A percentile compares a stretch with the other conserved stretches of the same genome.
phyloP scores from a whole-genome alignment of 2,329 filamentous ascomycete genomes.

The Colletotrichum sp. region DNA sequence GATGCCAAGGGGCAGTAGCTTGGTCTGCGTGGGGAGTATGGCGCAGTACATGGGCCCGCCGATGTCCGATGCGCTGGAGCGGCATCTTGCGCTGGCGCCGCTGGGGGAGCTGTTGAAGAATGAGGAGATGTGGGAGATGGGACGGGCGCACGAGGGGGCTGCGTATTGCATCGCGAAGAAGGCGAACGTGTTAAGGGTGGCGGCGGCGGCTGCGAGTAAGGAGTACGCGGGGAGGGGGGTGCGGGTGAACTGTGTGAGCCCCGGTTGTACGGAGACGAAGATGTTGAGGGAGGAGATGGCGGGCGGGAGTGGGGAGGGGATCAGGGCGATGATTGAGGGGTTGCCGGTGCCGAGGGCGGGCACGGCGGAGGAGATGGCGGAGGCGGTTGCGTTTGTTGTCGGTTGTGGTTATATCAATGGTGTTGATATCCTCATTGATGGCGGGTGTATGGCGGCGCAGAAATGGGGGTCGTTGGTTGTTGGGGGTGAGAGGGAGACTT shows the following conservation, averaged over 20 bases:
- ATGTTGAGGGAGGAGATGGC: slow-evolving; percentile 4
- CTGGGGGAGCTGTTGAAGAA: neutral
- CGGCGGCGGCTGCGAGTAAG: neutral
- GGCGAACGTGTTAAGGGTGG: neutral
- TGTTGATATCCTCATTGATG: neutral
- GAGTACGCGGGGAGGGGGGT: neutral
- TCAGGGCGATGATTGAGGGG: neutral
- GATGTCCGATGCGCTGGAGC: neutral
- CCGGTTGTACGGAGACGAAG: neutral
- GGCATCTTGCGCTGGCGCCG: neutral
- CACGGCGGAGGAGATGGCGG: neutral
- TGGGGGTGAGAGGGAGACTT: neutral
- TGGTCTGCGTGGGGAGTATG: neutral
- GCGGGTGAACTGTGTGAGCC: neutral
- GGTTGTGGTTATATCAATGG: neutral
- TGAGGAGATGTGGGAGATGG: neutral
- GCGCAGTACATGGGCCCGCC: neutral
- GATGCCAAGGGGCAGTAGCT: neutral
- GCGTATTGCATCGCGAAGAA: neutral
- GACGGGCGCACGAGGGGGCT: neutral
- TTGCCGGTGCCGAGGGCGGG: neutral
- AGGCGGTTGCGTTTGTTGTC: neutral
- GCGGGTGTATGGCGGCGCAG: neutral
- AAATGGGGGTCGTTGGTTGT: neutral
- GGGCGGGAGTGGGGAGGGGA: neutral